Conservation (phyloP, 495 filamentous ascomycete species). For the Penicillium antarcticum region DNA sequence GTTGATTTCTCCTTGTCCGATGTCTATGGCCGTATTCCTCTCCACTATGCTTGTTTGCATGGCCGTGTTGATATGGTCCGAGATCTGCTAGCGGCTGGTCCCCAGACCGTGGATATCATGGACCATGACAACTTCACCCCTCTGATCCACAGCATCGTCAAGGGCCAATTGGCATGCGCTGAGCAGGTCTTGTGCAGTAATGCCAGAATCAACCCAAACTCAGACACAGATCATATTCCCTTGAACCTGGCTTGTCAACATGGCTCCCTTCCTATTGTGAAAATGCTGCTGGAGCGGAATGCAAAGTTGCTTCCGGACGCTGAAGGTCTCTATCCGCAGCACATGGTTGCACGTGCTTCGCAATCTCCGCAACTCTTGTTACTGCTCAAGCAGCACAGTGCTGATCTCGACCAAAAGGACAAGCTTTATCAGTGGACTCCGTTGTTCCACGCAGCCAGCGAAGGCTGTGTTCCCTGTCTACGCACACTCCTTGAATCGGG, state of each 20-base stretch:
- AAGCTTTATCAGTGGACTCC: constrained; percentile 98
- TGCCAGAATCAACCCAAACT: constrained; percentile 75
- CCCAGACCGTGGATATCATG: constrained; percentile 72
- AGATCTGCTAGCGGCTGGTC: constrained; percentile 57
- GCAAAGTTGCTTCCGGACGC: constrained; percentile 84
- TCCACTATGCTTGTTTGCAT: constrained; percentile 96
- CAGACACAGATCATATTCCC: constrained; percentile 87
- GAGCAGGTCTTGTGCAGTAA: constrained; percentile 66
- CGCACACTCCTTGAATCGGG: constrained; percentile 71
- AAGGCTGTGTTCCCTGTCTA: constrained; percentile 88
- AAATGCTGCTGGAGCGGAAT: constrained; percentile 73
- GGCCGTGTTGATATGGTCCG: constrained; percentile 82
- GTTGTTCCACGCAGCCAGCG: constrained; percentile 91
- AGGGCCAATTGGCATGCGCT: constrained; percentile 74
- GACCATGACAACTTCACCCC: constrained; percentile 98
- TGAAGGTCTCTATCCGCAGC: constrained; percentile 95
- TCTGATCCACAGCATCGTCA: constrained; percentile 90
- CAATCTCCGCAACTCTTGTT: constrained; percentile 73
- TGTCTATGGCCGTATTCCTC: constrained; percentile 88
- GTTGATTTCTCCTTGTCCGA: constrained; percentile 79
- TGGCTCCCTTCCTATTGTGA: constrained; percentile 76
- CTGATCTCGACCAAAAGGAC: constrained; percentile 88
- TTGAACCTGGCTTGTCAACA: constrained; percentile 93
- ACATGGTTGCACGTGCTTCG: constrained; percentile 89
- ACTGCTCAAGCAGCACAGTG: constrained; percentile 78